Base-by-base conservation (phyloP, 1,284 basidiomycete genomes). In the Sutorius eximius region DNA sequence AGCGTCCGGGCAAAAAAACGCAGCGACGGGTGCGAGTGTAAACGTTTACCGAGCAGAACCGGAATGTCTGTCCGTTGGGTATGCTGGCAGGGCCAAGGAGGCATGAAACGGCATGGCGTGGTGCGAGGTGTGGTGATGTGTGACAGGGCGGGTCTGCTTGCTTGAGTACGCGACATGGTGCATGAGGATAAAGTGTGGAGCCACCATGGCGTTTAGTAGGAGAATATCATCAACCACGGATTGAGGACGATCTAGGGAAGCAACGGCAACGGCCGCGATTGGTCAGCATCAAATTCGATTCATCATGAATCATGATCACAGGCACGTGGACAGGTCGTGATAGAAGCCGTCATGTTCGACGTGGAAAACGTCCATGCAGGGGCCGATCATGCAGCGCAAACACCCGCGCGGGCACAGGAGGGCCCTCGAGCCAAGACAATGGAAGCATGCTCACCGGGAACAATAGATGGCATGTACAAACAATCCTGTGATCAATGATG, bases 181-280 rank as follows among this genome's bases (percentile, higher is more conserved):
- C 58, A 65, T 13, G 59, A 55, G 57, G 53, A 42, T 27, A 52
- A 16, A 10, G 52, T 37, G 52, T 48, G 24, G 30, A 33, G 40
- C 16, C 32, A 12, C 38, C 45, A 44, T 24, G 37, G 36, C 33
- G 51, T 46, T 63, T 63, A 89, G 66, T 87, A 89, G 2, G 84
- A 86, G 73, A 89, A 89, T 58, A 88, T 84, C 87, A 88, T 88
- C 59, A 89, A 73, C 86, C 86, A 89, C 1, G 87, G 87, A 62
- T 91, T 91, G 56, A 91, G 78, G 48, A 89, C 80, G 55, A 91
- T 85, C 82, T 86, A 55, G n/a, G 52, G 46, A 44, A 34, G 51
- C 8, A 45, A 48, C 41, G 30, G 52, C 52, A 47, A 65, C 55
- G 41, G 55, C 52, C 61, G 45, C 40, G 44, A 45, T 57, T 46